These are phyloP conservation scores for Boehmeria nivea DNA, from an alignment of 306 rosid genomes.

Conservation along the genomic window DNA sequence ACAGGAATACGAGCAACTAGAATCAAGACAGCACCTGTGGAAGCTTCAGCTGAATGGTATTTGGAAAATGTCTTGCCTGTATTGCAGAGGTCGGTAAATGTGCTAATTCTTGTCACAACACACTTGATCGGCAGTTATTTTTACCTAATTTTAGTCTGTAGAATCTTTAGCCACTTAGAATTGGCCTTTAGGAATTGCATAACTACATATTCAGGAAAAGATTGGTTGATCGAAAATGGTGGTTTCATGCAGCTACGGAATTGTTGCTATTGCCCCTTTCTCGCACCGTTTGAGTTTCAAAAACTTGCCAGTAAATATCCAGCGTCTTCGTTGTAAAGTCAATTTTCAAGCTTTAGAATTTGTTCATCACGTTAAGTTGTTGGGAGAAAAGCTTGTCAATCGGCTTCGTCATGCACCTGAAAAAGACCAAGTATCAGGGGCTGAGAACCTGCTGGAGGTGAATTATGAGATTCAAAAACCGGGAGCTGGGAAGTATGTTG, in stretches of 20 bases:
- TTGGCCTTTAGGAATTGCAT: neutral
- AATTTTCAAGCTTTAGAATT: slow-evolving; percentile 81
- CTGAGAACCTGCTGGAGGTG: slow-evolving; percentile 36
- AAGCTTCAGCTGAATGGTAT: slow-evolving; percentile 84
- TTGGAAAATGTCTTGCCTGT: slow-evolving; percentile 82
- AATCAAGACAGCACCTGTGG: slow-evolving; percentile 82
- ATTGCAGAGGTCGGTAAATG: slow-evolving; percentile 60
- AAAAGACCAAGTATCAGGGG: slow-evolving; percentile 25
- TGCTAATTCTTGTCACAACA: neutral
- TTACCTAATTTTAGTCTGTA: neutral
- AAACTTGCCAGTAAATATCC: slow-evolving; percentile 68
- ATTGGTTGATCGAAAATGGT: neutral
- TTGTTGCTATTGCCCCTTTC: slow-evolving; percentile 92
- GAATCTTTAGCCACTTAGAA: neutral
- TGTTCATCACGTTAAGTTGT: slow-evolving; percentile 65
- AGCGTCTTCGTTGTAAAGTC: slow-evolving; percentile 83
- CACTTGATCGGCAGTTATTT: neutral
- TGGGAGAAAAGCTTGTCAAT: slow-evolving; percentile 72
- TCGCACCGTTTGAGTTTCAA: slow-evolving; percentile 90
- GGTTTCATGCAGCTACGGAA: slow-evolving; percentile 48
- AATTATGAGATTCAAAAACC: slow-evolving; percentile 27
- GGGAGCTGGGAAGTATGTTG: slow-evolving; percentile 68
- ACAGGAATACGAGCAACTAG: slow-evolving; percentile 68
- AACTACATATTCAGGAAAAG: neutral
- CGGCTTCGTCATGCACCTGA: slow-evolving; percentile 61